A percentile compares a stretch with the other conserved stretches of the same genome.
Conservation (phyloP, 2,329 filamentous ascomycete genomes). For the Exophiala alcalophila region DNA sequence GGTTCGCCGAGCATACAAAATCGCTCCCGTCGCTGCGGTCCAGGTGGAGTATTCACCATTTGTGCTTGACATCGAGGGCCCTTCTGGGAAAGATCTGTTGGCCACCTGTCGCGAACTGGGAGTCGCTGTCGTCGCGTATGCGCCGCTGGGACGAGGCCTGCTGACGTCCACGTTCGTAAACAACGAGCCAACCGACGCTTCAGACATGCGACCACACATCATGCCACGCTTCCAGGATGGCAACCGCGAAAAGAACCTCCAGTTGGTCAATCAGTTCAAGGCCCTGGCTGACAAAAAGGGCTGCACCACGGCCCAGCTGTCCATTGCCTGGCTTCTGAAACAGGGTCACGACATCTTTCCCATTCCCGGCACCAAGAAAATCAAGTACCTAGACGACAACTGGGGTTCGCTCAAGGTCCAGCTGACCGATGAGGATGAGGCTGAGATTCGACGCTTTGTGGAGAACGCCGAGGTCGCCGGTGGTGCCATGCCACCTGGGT, state of each 20-base stretch:
- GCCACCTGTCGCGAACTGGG: conserved; percentile 26
- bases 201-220: conserved; percentile 46
- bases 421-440: conserved; percentile 47
- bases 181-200: conserved; percentile 34
- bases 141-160: conserved; percentile 24
- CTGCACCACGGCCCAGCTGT: conserved; percentile 18
- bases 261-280: conserved; percentile 47
- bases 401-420: conserved; percentile 34
- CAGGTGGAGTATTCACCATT: conserved; percentile 57
- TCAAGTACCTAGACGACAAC: conserved; percentile 49
- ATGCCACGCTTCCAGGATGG: conserved; percentile 51
- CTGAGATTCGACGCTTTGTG: conserved; percentile 49
- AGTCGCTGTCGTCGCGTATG: conserved; percentile 22
- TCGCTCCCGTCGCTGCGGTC: conserved; percentile 51
- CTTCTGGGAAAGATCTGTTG: conserved; percentile 13
- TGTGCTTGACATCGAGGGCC: conserved; percentile 26
- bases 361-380: conserved; percentile 55
- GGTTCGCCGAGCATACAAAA: conserved; percentile 50
- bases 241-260: conserved; percentile 57
- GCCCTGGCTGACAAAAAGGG: conserved; percentile 25
- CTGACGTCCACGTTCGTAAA: conserved; percentile 17
- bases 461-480: conserved; percentile 24
- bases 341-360: conserved; percentile 60
- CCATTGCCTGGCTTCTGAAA: conserved; percentile 25
- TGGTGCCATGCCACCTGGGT: too few species aligned